These are phyloP conservation scores for Pseudopyricularia cyperi DNA, from an alignment of 2,329 filamentous ascomycete genomes.

Conservation along the genomic window DNA sequence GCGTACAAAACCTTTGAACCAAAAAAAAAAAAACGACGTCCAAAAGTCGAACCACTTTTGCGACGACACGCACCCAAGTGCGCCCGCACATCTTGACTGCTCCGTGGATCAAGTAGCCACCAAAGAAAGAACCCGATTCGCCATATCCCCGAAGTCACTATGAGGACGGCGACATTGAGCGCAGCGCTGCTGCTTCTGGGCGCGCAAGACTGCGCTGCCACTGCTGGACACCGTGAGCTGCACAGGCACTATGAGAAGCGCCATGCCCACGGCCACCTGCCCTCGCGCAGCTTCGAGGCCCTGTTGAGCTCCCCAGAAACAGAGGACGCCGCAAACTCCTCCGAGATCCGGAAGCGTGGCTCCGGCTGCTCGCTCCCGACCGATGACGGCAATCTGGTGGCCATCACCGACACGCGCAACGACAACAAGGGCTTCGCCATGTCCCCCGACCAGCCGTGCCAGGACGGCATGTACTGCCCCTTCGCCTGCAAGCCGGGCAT, in stretches of 20 bases:
- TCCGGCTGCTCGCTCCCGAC: conserved; percentile 47
- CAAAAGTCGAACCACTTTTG: background rate
- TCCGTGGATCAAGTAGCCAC: background rate
- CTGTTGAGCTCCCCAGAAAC: background rate
- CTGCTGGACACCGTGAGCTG: conserved; percentile 23
- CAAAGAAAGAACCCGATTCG: background rate
- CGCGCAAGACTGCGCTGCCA: conserved; percentile 22
- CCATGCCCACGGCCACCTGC: conserved; percentile 19
- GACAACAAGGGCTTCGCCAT: conserved; percentile 68
- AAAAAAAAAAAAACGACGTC: background rate
- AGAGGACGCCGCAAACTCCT: background rate
- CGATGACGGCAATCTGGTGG: conserved; percentile 49
- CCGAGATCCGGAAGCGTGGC: conserved; percentile 1
- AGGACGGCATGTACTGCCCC: conserved; percentile 57
- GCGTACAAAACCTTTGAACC: background rate
- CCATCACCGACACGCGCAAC: conserved; percentile 44
- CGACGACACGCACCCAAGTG: background rate
- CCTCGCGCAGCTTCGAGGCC: background rate
- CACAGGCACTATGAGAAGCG: conserved; percentile 17
- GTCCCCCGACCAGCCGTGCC: conserved; percentile 60
- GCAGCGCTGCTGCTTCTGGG: conserved; percentile 34
- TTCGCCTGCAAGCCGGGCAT: conserved; percentile 65
- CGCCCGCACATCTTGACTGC: background rate
- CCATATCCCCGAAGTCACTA: conserved; percentile 13
- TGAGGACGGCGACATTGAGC: conserved; percentile 40